Evolutionary conservation across 768 basidiomycete species (phyloP).

Genomic region (Mycena belliarum): DNA sequence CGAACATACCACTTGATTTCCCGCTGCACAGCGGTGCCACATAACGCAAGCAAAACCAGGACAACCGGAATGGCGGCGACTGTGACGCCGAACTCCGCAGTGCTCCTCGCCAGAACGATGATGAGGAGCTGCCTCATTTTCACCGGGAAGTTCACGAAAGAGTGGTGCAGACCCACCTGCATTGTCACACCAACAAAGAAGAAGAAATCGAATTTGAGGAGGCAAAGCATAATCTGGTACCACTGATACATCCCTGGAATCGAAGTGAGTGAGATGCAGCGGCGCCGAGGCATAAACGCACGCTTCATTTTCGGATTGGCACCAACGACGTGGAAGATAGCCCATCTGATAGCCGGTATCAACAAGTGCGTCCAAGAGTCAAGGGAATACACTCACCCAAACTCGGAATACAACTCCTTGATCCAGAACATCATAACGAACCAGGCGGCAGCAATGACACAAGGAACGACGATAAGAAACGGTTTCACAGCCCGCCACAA

Average conservation of each 20-base stretch:
- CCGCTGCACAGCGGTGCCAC: constrained; percentile 70
- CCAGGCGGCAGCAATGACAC: constrained; percentile 68
- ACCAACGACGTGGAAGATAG: constrained; percentile 87
- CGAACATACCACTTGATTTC: constrained; percentile 78
- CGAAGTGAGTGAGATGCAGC: constrained; percentile 2
- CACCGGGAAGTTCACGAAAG: background rate
- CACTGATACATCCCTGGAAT: constrained; percentile 79
- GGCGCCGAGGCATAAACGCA: constrained; percentile 32
- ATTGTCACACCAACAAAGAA: constrained; percentile 85
- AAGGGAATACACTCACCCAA: constrained; percentile 59
- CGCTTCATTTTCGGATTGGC: constrained; percentile 86
- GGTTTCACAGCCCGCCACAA: constrained; percentile 63
- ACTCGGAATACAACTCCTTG: constrained; percentile 73
- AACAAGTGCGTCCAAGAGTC: background rate
- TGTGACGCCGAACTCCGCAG: constrained; percentile 81
- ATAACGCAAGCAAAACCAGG: constrained; percentile 61
- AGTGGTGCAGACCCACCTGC: constrained; percentile 58
- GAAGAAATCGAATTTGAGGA: constrained; percentile 91
- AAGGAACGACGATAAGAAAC: constrained; percentile 73
- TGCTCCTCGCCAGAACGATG: constrained; percentile 61
- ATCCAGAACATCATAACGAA: constrained; percentile 67
- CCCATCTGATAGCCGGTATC: constrained; percentile 60
- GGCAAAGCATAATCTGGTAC: constrained; percentile 85
- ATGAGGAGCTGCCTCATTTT: constrained; percentile 64
- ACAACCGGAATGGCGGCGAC: constrained; percentile 83